Conservation (phyloP, 331 rosid species). For the Pyracantha coccinea region DNA sequence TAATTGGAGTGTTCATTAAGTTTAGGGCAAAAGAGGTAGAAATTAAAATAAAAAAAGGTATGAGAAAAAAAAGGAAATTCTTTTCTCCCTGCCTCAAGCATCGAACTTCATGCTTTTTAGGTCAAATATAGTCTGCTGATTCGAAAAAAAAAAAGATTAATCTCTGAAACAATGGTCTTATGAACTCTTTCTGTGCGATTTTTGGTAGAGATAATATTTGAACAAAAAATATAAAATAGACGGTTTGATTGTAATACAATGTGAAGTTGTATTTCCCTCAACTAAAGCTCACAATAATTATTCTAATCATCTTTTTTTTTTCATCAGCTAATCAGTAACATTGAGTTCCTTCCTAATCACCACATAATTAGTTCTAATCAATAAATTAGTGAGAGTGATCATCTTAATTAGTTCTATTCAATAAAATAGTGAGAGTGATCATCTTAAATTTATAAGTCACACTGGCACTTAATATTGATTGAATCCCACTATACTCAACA, state of each 20-base stretch:
- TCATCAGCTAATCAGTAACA: neutral
- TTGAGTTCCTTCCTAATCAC: neutral
- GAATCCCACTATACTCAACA: neutral
- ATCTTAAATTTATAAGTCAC: neutral
- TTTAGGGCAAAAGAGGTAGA: slow-evolving; percentile 16
- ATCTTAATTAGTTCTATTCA: too few relatives aligned
- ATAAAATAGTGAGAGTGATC: neutral
- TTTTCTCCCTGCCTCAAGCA: slow-evolving; percentile 30
- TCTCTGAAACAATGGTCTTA: neutral
- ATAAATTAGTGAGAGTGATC: too few relatives aligned
- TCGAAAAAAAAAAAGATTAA: neutral
- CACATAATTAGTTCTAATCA: too few relatives aligned
- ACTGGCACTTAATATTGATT: neutral
- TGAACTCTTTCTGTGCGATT: too few relatives aligned
- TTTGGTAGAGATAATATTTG: neutral
- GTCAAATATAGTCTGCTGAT: slow-evolving; percentile 16
- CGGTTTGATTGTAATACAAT: neutral
- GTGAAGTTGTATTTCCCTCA: neutral
- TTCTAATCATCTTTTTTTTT: neutral
- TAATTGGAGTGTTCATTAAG: neutral
- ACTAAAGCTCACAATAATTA: neutral
- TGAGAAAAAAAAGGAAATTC: slow-evolving; percentile 23
- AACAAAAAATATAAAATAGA: too few relatives aligned
- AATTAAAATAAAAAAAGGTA: slow-evolving; percentile 10
- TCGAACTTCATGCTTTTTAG: slow-evolving; percentile 37